These are phyloP conservation scores for Chloromonas sp. DNA, from an alignment of 163 green algal genomes.

Conservation along the genomic window DNA sequence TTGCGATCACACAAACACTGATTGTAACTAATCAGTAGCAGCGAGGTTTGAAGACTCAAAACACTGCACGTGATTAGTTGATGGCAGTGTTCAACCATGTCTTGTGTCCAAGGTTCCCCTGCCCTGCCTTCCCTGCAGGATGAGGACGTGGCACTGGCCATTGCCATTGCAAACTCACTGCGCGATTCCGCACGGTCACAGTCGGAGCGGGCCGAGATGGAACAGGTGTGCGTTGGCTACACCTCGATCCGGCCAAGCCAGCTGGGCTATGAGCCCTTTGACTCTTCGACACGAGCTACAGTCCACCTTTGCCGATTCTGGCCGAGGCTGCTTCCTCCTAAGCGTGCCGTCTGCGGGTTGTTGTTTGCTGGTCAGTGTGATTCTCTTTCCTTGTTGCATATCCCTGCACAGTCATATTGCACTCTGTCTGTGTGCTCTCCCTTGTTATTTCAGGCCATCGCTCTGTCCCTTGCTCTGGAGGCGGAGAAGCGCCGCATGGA, in stretches of 20 bases:
- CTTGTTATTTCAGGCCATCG: constrained; percentile 23
- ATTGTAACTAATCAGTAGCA: too few relatives aligned
- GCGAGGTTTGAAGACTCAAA: too few relatives aligned
- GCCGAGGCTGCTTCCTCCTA: too few relatives aligned
- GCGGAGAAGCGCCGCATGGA: constrained; percentile 22
- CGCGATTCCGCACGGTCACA: constrained; percentile 14
- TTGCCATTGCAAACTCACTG: constrained; percentile 30
- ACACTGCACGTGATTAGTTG: background rate
- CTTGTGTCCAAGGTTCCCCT: background rate
- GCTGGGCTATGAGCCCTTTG: too few relatives aligned
- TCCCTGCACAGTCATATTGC: too few relatives aligned
- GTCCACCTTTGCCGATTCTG: too few relatives aligned
- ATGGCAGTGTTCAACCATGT: background rate
- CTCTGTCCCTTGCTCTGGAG: constrained; percentile 32
- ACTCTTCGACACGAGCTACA: too few relatives aligned
- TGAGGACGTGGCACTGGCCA: constrained; percentile 25
- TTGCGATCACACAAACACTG: too few relatives aligned
- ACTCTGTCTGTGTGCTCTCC: background rate
- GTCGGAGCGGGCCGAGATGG: constrained; percentile 33
- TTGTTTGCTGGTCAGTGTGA: too few relatives aligned
- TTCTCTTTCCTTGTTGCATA: too few relatives aligned
- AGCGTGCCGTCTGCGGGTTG: too few relatives aligned
- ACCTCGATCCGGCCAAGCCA: too few relatives aligned
- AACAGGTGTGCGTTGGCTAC: constrained; percentile 15
- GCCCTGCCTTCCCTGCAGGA: constrained; percentile 14